phyloP scores from a whole-genome alignment of 805 yeast species.

The Kurtzmaniella cleridarum region DNA sequence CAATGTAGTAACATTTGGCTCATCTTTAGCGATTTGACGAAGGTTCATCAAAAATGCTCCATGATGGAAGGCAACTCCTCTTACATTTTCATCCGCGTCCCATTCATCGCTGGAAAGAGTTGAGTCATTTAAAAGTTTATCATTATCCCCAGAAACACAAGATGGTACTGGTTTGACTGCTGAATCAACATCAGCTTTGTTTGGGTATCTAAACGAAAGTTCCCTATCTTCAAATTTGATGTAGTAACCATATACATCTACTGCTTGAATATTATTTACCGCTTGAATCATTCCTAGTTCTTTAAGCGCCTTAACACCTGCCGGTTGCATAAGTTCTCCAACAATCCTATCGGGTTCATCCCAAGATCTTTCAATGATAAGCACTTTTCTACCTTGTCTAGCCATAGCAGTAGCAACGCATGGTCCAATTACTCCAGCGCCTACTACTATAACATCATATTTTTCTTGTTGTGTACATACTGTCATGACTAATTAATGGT shows the following conservation, averaged over 20 bases:
- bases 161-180: slow-evolving; percentile 47
- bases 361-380: slow-evolving; percentile 85
- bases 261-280: slow-evolving; percentile 71
- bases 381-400: slow-evolving; percentile 79
- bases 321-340: slow-evolving; percentile 96
- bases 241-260: slow-evolving; percentile 73
- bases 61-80: slow-evolving; percentile 89
- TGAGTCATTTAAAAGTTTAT: slow-evolving; percentile 42
- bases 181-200: slow-evolving; percentile 41
- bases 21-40: slow-evolving; percentile 60
- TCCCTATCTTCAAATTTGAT: slow-evolving; percentile 58
- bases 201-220: slow-evolving; percentile 67
- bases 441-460: slow-evolving; percentile 84
- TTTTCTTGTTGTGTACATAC: slow-evolving; percentile 2
- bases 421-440: slow-evolving; percentile 99
- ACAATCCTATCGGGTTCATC: slow-evolving; percentile 91
- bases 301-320: slow-evolving; percentile 80
- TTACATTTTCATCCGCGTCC: slow-evolving; percentile 51
- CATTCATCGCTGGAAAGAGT: slow-evolving; percentile 47
- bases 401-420: slow-evolving; percentile 87
- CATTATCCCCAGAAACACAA: slow-evolving; percentile 55
- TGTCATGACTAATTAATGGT: slow-evolving; percentile 1
- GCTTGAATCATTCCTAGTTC: slow-evolving; percentile 81
- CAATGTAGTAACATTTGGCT: slow-evolving; percentile 68
- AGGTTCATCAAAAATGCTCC: slow-evolving; percentile 81